Percentiles rank a stretch among this genome's conserved stretches.
These are phyloP conservation scores for Termitomyces sp. DNA, from an alignment of 768 basidiomycete genomes.

Conservation along the genomic window DNA sequence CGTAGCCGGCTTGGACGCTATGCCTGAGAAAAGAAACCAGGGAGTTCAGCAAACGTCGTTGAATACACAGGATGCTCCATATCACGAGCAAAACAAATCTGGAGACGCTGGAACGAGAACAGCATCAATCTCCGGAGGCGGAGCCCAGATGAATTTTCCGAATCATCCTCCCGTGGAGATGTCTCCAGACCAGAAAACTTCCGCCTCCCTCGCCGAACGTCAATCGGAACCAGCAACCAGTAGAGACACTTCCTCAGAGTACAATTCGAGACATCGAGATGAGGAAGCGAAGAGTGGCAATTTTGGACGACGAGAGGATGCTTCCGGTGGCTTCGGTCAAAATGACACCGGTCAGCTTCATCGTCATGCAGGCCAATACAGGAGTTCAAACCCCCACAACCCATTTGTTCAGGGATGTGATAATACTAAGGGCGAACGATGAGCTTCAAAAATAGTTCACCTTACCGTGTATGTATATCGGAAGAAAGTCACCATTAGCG, in stretches of 20 bases:
- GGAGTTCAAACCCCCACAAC: neutral
- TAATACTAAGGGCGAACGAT: too few relatives aligned
- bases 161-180: neutral
- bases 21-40: neutral
- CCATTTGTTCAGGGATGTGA: neutral
- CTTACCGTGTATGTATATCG: too few relatives aligned
- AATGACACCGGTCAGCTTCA: neutral
- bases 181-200: accelerated
- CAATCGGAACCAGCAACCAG: neutral
- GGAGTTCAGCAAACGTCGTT: neutral
- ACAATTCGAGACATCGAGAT: neutral
- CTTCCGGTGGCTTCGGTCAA: neutral
- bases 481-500: neutral
- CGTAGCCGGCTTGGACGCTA: neutral
- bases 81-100: neutral
- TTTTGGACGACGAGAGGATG: neutral
- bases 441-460: neutral
- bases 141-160: neutral
- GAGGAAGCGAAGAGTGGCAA: neutral
- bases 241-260: neutral
- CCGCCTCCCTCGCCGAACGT: neutral
- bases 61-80: neutral
- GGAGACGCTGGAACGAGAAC: neutral
- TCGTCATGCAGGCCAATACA: neutral
- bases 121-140: neutral